phyloP scores from a whole-genome alignment of 306 rosid genomes.

The Lupinus albus region DNA sequence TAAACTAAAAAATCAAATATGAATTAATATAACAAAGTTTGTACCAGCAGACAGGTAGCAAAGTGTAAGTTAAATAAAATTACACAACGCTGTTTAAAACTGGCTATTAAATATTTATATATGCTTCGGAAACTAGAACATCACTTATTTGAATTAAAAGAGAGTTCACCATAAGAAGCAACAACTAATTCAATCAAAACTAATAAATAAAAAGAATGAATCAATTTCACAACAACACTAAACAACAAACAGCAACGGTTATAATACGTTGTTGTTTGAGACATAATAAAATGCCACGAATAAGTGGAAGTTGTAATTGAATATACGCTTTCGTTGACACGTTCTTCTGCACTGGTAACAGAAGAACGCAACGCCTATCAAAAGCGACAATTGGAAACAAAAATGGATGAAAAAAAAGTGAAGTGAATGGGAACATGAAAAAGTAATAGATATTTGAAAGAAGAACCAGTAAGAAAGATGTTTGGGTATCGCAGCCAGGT shows the following conservation, averaged over 20 bases:
- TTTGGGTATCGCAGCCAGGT: slow-evolving; percentile 36
- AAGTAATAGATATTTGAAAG: not conserved
- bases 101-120: slow-evolving; percentile 49
- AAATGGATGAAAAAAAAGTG: not conserved
- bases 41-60: slow-evolving; percentile 95
- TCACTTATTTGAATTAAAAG: slow-evolving; percentile 43
- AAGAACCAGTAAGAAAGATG: not conserved
- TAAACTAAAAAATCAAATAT: not conserved
- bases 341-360: slow-evolving; percentile 55
- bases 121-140: slow-evolving; percentile 93
- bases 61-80: slow-evolving; percentile 39
- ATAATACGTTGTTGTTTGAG: slow-evolving; percentile 30
- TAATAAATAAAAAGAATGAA: not conserved
- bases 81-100: slow-evolving; percentile 76
- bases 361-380: slow-evolving; percentile 91
- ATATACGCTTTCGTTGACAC: slow-evolving; percentile 91
- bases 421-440: not conserved
- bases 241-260: slow-evolving; percentile 42
- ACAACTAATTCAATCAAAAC: slow-evolving; percentile 34
- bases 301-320: slow-evolving; percentile 38
- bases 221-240: slow-evolving; percentile 44
- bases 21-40: not conserved
- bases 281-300: not conserved
- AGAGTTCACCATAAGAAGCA: slow-evolving; percentile 87
- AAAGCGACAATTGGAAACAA: slow-evolving; percentile 51